phyloP scores from a whole-genome alignment of 768 basidiomycete genomes.

The Russula abietina region DNA sequence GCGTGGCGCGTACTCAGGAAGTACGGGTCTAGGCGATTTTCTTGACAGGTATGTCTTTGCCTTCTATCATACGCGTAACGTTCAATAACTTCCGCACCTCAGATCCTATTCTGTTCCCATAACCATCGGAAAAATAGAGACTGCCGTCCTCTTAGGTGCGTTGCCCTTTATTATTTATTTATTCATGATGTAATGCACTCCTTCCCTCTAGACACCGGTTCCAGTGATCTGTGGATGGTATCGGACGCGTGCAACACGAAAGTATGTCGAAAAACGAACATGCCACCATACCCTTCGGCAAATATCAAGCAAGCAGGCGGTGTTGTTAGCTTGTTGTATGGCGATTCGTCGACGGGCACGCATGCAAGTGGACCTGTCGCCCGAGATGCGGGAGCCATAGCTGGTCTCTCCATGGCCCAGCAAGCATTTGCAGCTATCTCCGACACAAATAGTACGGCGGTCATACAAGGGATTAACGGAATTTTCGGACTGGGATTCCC shows the following conservation, averaged over 20 bases:
- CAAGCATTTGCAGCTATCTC: conserved; percentile 66
- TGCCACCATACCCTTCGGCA: conserved; percentile 18
- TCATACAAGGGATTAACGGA: conserved; percentile 51
- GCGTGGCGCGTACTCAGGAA: conserved; percentile 17
- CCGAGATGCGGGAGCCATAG: conserved; percentile 48
- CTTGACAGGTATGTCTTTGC: conserved; percentile 15
- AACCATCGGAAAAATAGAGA: conserved; percentile 13
- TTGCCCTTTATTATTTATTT: background rate
- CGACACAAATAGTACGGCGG: conserved; percentile 58
- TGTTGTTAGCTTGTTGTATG: conserved; percentile 51
- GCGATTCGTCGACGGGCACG: conserved; percentile 66
- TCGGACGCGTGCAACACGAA: conserved; percentile 17
- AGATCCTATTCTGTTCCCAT: conserved; percentile 21
- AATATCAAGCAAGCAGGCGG: conserved; percentile 30
- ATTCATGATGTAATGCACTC: background rate
- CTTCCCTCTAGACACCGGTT: conserved; percentile 19
- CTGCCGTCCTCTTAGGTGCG: conserved; percentile 21
- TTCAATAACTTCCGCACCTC: background rate
- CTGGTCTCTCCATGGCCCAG: conserved; percentile 42
- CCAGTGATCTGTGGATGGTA: conserved; percentile 22
- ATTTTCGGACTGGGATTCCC: conserved; percentile 76
- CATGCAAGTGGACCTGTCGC: conserved; percentile 63
- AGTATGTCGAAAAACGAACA: conserved; percentile 9
- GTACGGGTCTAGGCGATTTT: conserved; percentile 19
- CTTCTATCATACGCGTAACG: too few relatives aligned